phyloP scores from a whole-genome alignment of 2,329 filamentous ascomycete species.

The Sporothrix euskadiensis region DNA sequence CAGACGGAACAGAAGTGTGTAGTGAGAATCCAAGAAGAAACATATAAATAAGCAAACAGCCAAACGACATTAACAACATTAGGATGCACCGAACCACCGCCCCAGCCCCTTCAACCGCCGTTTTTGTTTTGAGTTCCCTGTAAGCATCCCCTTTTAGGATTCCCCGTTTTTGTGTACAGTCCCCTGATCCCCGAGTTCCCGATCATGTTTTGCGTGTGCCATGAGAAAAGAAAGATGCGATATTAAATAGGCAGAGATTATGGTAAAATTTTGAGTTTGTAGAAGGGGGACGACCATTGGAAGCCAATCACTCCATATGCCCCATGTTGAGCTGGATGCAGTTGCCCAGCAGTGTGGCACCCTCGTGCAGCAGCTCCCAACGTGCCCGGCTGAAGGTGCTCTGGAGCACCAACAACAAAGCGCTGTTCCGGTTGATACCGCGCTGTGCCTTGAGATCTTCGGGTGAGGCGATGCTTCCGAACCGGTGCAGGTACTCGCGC shows the following conservation, averaged over 20 bases:
- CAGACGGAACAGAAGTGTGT: background rate
- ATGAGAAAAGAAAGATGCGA: background rate
- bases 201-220: background rate
- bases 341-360: constrained; percentile 74
- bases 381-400: constrained; percentile 79
- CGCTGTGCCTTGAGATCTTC: constrained; percentile 72
- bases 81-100: background rate
- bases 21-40: background rate
- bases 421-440: constrained; percentile 80
- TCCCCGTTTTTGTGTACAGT: background rate
- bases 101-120: background rate
- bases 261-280: background rate
- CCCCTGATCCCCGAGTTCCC: background rate
- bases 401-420: constrained; percentile 76
- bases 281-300: background rate
- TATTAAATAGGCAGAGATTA: background rate
- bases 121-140: background rate
- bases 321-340: constrained; percentile 65
- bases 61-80: background rate
- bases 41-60: background rate
- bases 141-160: background rate
- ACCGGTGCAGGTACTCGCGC: constrained; percentile 71
- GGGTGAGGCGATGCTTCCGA: constrained; percentile 71
- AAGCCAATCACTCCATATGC: background rate
- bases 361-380: constrained; percentile 92